phyloP scores from a whole-genome alignment of 441 rosid species.

The Jatropha podagrica region DNA sequence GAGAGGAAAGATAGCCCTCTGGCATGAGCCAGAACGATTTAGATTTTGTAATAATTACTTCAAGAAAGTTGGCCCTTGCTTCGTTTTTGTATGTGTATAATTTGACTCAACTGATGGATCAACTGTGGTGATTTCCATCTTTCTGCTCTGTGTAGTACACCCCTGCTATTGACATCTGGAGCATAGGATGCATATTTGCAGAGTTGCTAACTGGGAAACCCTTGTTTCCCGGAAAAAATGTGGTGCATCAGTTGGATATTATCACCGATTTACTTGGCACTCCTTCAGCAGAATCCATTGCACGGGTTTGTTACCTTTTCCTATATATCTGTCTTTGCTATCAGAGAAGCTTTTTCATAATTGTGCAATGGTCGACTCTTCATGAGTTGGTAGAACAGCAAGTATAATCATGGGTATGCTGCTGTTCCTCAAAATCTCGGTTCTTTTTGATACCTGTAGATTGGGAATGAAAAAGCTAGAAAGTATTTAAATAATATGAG shows the following conservation, averaged over 20 bases:
- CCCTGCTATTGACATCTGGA: constrained; percentile 98
- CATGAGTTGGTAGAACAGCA: not conserved
- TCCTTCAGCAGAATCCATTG: constrained; percentile 65
- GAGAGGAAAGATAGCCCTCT: not conserved
- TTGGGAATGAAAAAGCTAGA: constrained; percentile 94
- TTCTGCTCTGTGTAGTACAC: constrained; percentile 68
- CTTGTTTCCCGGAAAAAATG: constrained; percentile 95
- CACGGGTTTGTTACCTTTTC: constrained; percentile 59
- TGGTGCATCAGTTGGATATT: constrained; percentile 83
- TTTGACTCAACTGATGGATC: not conserved
- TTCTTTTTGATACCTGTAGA: constrained; percentile 54
- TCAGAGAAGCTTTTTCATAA: constrained; percentile 26
- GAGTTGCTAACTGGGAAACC: constrained; percentile 91
- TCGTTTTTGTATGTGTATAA: too few relatives aligned
- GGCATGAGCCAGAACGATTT: not conserved
- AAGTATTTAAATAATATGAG: constrained; percentile 79
- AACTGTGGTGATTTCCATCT: not conserved
- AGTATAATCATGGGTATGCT: constrained; percentile 6
- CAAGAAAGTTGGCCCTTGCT: not conserved
- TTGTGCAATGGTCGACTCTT: constrained; percentile 18
- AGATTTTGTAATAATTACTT: constrained; percentile 5
- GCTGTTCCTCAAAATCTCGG: constrained; percentile 16
- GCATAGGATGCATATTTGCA: constrained; percentile 98
- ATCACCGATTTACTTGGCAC: constrained; percentile 97
- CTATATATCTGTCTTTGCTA: constrained; percentile 21